Evolutionary conservation across 1,284 basidiomycete species (phyloP).

Genomic region (Heterobasidion irregulare): DNA sequence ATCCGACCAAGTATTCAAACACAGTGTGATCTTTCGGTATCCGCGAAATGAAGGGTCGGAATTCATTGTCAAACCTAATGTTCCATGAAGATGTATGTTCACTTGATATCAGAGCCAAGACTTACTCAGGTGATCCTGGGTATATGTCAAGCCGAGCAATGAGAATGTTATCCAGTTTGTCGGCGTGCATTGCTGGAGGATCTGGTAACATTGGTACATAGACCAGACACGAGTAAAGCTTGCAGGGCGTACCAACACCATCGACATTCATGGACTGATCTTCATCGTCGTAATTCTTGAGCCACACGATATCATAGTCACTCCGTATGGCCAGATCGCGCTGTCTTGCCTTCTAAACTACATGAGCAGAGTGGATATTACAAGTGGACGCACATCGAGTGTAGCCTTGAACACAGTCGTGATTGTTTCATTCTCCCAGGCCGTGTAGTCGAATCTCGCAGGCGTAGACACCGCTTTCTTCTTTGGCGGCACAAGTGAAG

Average conservation of each 20-base stretch:
- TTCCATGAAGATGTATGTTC: not conserved
- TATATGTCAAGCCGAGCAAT: constrained; percentile 86
- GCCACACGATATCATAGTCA: constrained; percentile 73
- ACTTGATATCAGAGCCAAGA: constrained; percentile 9
- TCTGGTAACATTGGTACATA: not conserved
- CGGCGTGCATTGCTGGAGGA: constrained; percentile 34
- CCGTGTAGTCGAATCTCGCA: constrained; percentile 42
- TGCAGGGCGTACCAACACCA: not conserved
- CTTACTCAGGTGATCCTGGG: constrained; percentile 65
- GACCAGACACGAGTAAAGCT: not conserved
- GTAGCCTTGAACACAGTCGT: constrained; percentile 71
- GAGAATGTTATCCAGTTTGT: constrained; percentile 73
- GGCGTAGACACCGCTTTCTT: constrained; percentile 34
- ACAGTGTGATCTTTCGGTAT: constrained; percentile 75
- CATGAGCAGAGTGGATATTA: too few species aligned
- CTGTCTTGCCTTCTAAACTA: constrained; percentile 26
- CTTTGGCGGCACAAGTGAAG: constrained; percentile 27
- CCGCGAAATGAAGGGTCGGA: constrained; percentile 69
- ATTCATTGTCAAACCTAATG: constrained; percentile 76
- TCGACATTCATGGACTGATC: constrained; percentile 6
- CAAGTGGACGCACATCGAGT: constrained; percentile 50
- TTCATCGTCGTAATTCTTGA: constrained; percentile 39
- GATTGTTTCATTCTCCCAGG: constrained; percentile 73
- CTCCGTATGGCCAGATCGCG: constrained; percentile 61
- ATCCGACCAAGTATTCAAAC: constrained; percentile 87